A percentile compares a stretch with the other conserved stretches of the same genome.
phyloP scores from a whole-genome alignment of 305 asterid species.

The Euphrasia arctica region DNA sequence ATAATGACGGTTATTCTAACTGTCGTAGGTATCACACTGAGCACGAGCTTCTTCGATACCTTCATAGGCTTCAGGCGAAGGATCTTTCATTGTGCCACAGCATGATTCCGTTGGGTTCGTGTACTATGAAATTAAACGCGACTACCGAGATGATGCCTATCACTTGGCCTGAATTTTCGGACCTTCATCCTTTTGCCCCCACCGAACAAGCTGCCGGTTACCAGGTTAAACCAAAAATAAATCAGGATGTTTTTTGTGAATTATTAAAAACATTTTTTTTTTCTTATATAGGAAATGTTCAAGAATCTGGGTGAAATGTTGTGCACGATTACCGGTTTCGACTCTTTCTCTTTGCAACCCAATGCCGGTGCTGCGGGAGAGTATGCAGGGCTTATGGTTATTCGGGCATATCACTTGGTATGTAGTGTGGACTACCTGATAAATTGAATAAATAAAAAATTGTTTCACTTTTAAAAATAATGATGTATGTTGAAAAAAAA shows the following conservation, averaged over 20 bases:
- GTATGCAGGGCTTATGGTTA: conserved; percentile 96
- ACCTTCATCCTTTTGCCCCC: conserved; percentile 92
- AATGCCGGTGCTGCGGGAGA: conserved; percentile 99
- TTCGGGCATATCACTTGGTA: conserved; percentile 96
- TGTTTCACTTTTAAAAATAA: background rate
- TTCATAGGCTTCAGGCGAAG: conserved; percentile 66
- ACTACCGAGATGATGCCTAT: conserved; percentile 98
- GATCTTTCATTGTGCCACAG: conserved; percentile 92
- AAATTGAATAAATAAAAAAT: no score
- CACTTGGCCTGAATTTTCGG: conserved; percentile 84
- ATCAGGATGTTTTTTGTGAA: conserved; percentile 1
- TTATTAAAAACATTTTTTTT: background rate
- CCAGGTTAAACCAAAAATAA: conserved; percentile 47
- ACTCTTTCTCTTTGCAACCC: conserved; percentile 97
- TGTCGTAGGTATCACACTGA: conserved; percentile 78
- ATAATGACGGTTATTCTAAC: conserved; percentile 19
- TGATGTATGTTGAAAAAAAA: background rate
- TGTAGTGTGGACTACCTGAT: no score
- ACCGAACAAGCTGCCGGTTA: conserved; percentile 76
- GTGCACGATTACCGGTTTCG: conserved; percentile 92
- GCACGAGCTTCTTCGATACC: conserved; percentile 80
- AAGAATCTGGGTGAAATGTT: conserved; percentile 78
- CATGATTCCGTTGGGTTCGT: conserved; percentile 97
- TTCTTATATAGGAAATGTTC: conserved; percentile 88
- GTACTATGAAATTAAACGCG: conserved; percentile 95